Evolutionary conservation across 176 grass and related monocot species (phyloP).

Genomic region (Poa pratensis): DNA sequence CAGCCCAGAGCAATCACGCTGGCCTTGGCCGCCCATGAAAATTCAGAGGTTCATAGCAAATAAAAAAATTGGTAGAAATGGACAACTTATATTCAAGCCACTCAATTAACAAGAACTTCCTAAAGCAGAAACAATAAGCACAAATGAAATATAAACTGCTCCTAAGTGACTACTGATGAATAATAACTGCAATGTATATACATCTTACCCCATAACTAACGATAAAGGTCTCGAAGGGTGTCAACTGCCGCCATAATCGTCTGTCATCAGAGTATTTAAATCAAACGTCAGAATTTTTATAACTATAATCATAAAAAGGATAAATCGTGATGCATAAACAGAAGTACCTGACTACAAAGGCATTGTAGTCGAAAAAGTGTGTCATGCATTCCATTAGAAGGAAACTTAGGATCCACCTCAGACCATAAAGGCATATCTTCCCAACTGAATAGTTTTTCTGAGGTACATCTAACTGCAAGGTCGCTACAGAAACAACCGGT

Average conservation of each 20-base stretch:
- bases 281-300: conserved; percentile 4
- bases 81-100: conserved; percentile 1
- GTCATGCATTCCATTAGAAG: conserved; percentile 84
- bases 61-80: background rate
- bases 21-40: background rate
- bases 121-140: conserved; percentile 13
- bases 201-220: conserved; percentile 88
- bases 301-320: conserved; percentile 15
- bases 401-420: conserved; percentile 73
- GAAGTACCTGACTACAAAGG: conserved; percentile 83
- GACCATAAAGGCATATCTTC: conserved; percentile 70
- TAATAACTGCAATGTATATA: background rate
- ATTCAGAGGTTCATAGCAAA: conserved; percentile 7
- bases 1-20: background rate
- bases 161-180: conserved; percentile 8
- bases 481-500: conserved; percentile 45
- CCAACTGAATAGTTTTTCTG: conserved; percentile 75
- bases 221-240: conserved; percentile 85
- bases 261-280: conserved; percentile 52
- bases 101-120: conserved; percentile 11
- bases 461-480: conserved; percentile 77
- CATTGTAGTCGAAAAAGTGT: conserved; percentile 90
- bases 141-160: conserved; percentile 5
- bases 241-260: conserved; percentile 76
- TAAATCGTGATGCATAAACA: conserved; percentile 1